Percentiles rank a stretch among this genome's conserved stretches.
Conservation (phyloP, 2,329 filamentous ascomycete species). For the Ceratocystis colombiana region DNA sequence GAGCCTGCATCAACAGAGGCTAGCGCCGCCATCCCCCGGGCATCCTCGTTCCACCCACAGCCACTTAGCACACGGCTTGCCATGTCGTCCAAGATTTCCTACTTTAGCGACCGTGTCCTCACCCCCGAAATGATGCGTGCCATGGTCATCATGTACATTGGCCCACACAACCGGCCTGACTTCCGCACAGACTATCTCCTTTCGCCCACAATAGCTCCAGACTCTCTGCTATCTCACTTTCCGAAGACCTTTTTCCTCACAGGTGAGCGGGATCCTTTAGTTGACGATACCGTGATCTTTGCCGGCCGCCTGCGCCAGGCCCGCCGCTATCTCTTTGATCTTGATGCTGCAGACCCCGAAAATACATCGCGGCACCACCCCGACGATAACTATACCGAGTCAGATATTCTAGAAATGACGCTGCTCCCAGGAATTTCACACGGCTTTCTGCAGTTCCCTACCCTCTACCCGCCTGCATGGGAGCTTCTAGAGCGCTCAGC, state of each 20-base stretch:
- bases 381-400: conserved; percentile 32
- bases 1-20: not conserved
- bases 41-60: conserved; percentile 43
- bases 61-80: conserved; percentile 75
- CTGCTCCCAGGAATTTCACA: conserved; percentile 84
- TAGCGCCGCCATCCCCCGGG: not conserved
- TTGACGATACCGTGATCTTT: conserved; percentile 95
- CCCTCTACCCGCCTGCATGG: conserved; percentile 82
- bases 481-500: conserved; percentile 71
- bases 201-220: conserved; percentile 80
- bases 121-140: conserved; percentile 97
- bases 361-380: conserved; percentile 31
- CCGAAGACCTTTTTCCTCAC: conserved; percentile 92
- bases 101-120: conserved; percentile 90
- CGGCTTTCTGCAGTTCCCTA: conserved; percentile 86
- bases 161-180: conserved; percentile 83
- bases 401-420: conserved; percentile 55
- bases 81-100: conserved; percentile 94
- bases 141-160: conserved; percentile 97
- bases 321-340: conserved; percentile 24
- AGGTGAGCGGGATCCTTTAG: conserved; percentile 85
- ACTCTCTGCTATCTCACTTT: conserved; percentile 71
- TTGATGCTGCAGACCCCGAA: conserved; percentile 21
- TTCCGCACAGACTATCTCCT: conserved; percentile 86
- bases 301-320: conserved; percentile 69